These are phyloP conservation scores for Astrothelium macrocarpum DNA, from an alignment of 495 filamentous ascomycete species.

Conservation along the genomic window DNA sequence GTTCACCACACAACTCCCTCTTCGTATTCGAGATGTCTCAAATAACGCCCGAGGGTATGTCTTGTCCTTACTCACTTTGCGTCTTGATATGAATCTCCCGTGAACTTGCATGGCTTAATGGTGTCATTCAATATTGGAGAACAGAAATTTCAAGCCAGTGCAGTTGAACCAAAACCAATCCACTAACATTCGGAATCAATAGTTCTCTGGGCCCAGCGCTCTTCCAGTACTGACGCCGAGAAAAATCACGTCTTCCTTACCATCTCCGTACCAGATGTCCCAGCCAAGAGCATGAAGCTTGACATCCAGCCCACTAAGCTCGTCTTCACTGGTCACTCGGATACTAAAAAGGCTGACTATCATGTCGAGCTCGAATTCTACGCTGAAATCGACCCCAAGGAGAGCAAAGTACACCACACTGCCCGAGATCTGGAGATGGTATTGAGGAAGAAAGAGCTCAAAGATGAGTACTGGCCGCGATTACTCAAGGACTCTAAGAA, in stretches of 20 bases:
- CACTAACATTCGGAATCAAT: constrained; percentile 4
- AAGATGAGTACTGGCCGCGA: constrained; percentile 87
- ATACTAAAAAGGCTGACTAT: constrained; percentile 73
- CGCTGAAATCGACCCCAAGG: constrained; percentile 76
- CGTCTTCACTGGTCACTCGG: constrained; percentile 69
- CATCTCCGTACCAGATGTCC: constrained; percentile 74
- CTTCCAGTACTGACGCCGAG: constrained; percentile 61
- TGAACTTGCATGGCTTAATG: too few relatives aligned
- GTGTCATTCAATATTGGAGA: background rate
- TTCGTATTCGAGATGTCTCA: background rate
- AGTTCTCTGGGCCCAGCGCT: constrained; percentile 99
- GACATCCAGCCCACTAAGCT: constrained; percentile 69
- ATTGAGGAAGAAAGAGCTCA: constrained; percentile 91
- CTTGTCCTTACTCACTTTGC: background rate
- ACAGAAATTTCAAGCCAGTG: background rate
- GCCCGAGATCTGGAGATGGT: constrained; percentile 78
- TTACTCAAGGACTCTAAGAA: constrained; percentile 82
- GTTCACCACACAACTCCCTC: background rate
- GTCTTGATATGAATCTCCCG: too few relatives aligned
- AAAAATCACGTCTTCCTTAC: constrained; percentile 92
- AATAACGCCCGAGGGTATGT: constrained; percentile 34
- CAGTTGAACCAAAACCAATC: background rate
- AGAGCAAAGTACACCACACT: constrained; percentile 75
- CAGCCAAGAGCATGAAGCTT: constrained; percentile 57
- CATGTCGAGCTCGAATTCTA: constrained; percentile 81